These are phyloP conservation scores for Quercus suber DNA, from an alignment of 306 rosid genomes.

Conservation along the genomic window DNA sequence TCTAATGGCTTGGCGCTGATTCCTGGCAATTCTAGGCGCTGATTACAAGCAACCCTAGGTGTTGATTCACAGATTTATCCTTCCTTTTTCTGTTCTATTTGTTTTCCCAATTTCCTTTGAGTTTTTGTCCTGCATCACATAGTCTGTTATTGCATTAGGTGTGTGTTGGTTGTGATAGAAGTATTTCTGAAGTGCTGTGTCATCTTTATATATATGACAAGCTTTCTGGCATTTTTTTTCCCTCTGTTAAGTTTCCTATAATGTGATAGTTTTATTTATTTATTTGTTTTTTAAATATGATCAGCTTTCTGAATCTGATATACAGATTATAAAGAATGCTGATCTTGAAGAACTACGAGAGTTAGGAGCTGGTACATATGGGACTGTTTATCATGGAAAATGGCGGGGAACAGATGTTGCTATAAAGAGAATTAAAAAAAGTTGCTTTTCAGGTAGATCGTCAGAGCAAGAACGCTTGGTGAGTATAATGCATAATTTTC, in stretches of 20 bases:
- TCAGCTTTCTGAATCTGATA: slow-evolving; percentile 3
- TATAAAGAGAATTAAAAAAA: slow-evolving; percentile 30
- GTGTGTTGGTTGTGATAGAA: not conserved
- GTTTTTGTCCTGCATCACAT: not conserved
- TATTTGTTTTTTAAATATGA: slow-evolving; percentile 3
- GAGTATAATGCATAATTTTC: slow-evolving; percentile 2
- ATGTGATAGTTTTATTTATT: not conserved
- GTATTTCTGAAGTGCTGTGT: not conserved
- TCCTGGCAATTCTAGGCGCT: no score
- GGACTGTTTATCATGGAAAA: slow-evolving; percentile 35
- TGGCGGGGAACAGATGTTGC: slow-evolving; percentile 39
- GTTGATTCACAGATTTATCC: no score
- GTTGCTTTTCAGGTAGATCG: slow-evolving; percentile 31
- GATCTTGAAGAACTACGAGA: slow-evolving; percentile 35
- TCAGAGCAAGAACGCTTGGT: slow-evolving; percentile 33
- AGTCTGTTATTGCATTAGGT: not conserved
- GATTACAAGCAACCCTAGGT: no score
- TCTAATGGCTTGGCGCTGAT: no score
- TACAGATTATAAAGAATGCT: slow-evolving; percentile 29
- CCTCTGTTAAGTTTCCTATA: not conserved
- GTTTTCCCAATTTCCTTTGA: no score
- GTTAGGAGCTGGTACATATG: slow-evolving; percentile 37
- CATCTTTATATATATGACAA: not conserved
- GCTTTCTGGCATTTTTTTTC: not conserved
- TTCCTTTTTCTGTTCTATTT: no score